Evolutionary conservation across 1,139 yeast species (phyloP).

Genomic region (Wickerhamomyces sp.): DNA sequence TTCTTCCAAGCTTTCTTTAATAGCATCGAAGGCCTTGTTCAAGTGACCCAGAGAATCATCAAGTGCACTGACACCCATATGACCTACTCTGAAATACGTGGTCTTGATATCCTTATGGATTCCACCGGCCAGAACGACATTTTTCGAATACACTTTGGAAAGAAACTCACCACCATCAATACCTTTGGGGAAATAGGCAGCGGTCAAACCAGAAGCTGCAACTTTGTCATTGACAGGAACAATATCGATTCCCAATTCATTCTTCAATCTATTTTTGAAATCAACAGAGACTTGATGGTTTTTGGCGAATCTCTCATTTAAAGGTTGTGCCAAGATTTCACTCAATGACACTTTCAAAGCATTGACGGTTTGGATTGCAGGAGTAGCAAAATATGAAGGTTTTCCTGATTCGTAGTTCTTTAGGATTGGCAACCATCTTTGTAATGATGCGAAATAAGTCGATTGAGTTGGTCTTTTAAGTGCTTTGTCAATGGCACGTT

Average conservation of each 20-base stretch:
- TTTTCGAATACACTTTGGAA: constrained; percentile 51
- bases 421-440: constrained; percentile 89
- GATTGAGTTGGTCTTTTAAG: constrained; percentile 50
- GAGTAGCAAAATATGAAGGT: constrained; percentile 90
- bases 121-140: constrained; percentile 88
- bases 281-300: constrained; percentile 59
- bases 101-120: constrained; percentile 77
- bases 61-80: constrained; percentile 76
- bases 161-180: constrained; percentile 63
- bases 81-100: constrained; percentile 90
- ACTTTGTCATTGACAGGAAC: constrained; percentile 55
- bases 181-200: constrained; percentile 78
- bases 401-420: constrained; percentile 77
- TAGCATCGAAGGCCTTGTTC: constrained; percentile 33
- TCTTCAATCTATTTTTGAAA: constrained; percentile 54
- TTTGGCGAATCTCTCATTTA: constrained; percentile 57
- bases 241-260: constrained; percentile 61
- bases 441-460: constrained; percentile 69
- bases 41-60: constrained; percentile 34
- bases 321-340: constrained; percentile 57
- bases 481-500: constrained; percentile 65
- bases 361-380: constrained; percentile 81
- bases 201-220: constrained; percentile 87
- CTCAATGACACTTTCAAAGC: constrained; percentile 75
- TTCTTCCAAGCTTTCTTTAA: constrained; percentile 35